phyloP scores from a whole-genome alignment of 306 rosid species.

The Ochetophila trinervis region DNA sequence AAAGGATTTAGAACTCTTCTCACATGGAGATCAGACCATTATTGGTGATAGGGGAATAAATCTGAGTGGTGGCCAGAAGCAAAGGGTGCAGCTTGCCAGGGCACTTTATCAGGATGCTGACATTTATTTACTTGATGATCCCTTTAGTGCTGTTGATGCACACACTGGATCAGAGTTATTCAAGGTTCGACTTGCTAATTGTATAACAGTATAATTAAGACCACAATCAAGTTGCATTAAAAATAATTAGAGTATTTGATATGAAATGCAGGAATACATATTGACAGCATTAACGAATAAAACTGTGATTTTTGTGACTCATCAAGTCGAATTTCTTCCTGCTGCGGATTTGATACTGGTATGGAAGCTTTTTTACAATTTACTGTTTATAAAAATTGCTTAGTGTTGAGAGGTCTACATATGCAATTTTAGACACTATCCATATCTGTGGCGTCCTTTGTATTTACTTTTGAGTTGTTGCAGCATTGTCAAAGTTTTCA shows the following conservation, averaged over 20 bases:
- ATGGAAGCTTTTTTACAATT: conserved; percentile 31
- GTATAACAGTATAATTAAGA: neutral
- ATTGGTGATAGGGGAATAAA: conserved; percentile 96
- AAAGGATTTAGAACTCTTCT: conserved; percentile 82
- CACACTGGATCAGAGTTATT: conserved; percentile 87
- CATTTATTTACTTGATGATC: conserved; percentile 90
- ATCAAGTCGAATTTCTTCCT: conserved; percentile 99
- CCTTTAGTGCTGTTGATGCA: conserved; percentile 98
- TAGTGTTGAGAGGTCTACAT: conserved; percentile 14
- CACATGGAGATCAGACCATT: conserved; percentile 91
- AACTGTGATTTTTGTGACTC: conserved; percentile 91
- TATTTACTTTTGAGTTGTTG: too few relatives aligned
- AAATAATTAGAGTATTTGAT: conserved; percentile 33
- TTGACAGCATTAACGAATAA: conserved; percentile 79
- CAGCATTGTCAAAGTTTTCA: too few relatives aligned
- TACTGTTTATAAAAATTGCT: conserved; percentile 23
- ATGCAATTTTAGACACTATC: too few relatives aligned
- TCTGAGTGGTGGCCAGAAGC: conserved; percentile 96
- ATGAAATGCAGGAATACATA: conserved; percentile 84
- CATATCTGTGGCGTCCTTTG: too few relatives aligned
- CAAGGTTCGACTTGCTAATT: conserved; percentile 46
- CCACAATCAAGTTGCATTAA: conserved; percentile 28
- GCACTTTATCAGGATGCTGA: conserved; percentile 96
- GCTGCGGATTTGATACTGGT: conserved; percentile 93
- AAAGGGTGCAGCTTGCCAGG: conserved; percentile 91